Base-by-base conservation (phyloP, 495 filamentous ascomycete species). In the Aspergillus ostianus region DNA sequence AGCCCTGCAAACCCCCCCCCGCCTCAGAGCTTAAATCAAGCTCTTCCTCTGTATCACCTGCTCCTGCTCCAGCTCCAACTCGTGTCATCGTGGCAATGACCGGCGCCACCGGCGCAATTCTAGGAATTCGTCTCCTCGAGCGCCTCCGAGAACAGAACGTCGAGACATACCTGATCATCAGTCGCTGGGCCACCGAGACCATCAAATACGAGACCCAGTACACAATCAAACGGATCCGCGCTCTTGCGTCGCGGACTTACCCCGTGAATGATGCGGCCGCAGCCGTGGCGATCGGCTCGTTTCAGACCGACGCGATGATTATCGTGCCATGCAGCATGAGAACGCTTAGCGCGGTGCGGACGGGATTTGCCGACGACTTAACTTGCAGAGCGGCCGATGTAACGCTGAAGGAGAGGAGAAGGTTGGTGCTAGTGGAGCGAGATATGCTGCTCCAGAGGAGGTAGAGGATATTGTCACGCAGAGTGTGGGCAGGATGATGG, bases 261-360 rank as follows among this genome's bases (percentile, higher is more conserved):
- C 47, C 27, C 23, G 56, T 53, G 56, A 56, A 57, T 53, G 70
- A 77, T 27, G 67, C 72, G 59, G 64, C 73, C 2, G 74, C 76
- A 0, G 57, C 72, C 0, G 68, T 76, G 6, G 60, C 72, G 12
- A 72, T 67, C 30, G 76, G 76, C 1, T 76, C 72, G 0, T 79
- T 75, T 53, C 64, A 61, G 5, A 55, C 61, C 0, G 73, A 77
- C 23, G 74, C 72, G 20, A 79, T 77, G 74, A 70, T 76, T 9
- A 59, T 79, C 12, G 67, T 74, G 0, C 75, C 73, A 0, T 77
- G 75, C 61, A 77, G 74, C 60, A 71, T 77, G 70, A 76, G 75
- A 48, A 77, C 74, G 0, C 69, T 79, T 0, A 68, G 72, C 2
- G 65, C 67, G 2, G 69, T 77, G 27, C 18, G 46, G 5, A 55